A percentile compares a stretch with the other conserved stretches of the same genome.
Evolutionary conservation across 129 eudicot genomes (phyloP).

Genomic region (Saposhnikovia divaricata): DNA sequence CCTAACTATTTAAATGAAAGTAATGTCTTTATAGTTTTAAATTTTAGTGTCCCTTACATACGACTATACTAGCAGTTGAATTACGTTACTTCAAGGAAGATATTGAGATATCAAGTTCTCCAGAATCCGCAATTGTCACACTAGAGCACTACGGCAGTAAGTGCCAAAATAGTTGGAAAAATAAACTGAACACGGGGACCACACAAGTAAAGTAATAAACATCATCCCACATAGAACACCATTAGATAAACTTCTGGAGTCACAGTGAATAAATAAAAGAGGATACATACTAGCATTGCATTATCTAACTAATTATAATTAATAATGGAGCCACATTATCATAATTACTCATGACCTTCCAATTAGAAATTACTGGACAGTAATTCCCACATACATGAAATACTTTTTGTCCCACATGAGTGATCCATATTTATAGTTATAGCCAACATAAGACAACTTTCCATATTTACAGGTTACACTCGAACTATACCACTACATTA

Average conservation of each 20-base stretch:
- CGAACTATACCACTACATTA: not conserved
- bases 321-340: not conserved
- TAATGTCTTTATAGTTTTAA: not conserved
- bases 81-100: not conserved
- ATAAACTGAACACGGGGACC: not conserved
- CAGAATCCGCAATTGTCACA: not conserved
- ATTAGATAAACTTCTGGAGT: not conserved
- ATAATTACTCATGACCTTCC: not conserved
- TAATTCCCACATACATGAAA: not conserved
- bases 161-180: not conserved
- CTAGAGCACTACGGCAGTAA: not conserved
- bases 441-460: not conserved
- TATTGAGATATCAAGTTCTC: not conserved
- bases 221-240: not conserved
- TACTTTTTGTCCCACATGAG: not conserved
- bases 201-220: not conserved
- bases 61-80: not conserved
- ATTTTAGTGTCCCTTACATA: not conserved
- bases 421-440: not conserved
- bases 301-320: not conserved
- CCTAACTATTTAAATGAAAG: not conserved
- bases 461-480: not conserved
- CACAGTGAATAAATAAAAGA: not conserved
- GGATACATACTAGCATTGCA: not conserved
- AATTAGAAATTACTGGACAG: not conserved